These are phyloP conservation scores for Triadica sebifera DNA, from an alignment of 345 rosid genomes.

Conservation along the genomic window DNA sequence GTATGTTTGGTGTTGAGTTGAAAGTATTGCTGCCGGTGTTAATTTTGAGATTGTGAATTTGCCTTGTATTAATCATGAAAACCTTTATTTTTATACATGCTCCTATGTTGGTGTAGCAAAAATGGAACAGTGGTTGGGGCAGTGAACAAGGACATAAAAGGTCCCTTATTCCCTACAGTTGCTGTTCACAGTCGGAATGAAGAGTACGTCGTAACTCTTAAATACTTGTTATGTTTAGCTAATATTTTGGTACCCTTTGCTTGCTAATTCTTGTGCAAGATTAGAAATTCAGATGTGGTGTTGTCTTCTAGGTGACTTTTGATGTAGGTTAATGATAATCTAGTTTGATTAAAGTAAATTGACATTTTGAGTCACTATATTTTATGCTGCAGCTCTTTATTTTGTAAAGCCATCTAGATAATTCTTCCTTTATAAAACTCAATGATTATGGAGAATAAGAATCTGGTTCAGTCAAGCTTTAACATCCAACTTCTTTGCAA, in stretches of 20 bases:
- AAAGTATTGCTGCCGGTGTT: not conserved
- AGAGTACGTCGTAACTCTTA: conserved; percentile 60
- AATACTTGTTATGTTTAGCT: not conserved
- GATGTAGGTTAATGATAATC: not conserved
- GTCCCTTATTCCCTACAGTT: conserved; percentile 79
- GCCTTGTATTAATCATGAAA: conserved; percentile 15
- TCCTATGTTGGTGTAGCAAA: conserved; percentile 52
- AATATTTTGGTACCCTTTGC: conserved; percentile 3
- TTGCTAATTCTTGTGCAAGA: conserved; percentile 6
- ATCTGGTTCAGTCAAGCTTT: not conserved
- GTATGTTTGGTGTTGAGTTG: not conserved
- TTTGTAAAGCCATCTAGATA: not conserved
- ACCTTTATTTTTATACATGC: conserved; percentile 12
- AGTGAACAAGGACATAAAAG: conserved; percentile 59
- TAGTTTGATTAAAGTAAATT: not conserved
- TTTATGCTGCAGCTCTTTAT: not conserved
- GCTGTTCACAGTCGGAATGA: conserved; percentile 95
- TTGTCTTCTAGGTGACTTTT: not conserved
- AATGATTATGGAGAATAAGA: not conserved
- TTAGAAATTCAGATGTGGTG: not conserved
- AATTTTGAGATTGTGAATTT: conserved; percentile 3
- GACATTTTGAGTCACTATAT: not conserved
- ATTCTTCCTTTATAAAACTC: not conserved
- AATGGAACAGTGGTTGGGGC: conserved; percentile 72
- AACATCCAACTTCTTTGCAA: not conserved